Evolutionary conservation across 345 rosid genomes (phyloP).

Genomic region (Geranium brycei): DNA sequence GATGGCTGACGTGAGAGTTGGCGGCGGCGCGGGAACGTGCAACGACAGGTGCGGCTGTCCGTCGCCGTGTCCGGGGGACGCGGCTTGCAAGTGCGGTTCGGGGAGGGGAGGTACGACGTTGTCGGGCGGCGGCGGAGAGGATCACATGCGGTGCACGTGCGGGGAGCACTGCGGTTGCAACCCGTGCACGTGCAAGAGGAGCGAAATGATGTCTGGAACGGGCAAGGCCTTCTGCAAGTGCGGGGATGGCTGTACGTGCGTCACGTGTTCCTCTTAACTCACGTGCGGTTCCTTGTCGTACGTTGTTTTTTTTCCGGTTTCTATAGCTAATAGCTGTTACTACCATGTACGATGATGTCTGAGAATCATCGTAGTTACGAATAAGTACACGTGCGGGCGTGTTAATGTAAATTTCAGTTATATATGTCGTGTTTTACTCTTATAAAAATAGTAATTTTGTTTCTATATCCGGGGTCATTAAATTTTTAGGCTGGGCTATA

Average conservation of each 20-base stretch:
- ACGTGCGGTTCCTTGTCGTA: conserved; percentile 15
- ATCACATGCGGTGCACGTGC: conserved; percentile 34
- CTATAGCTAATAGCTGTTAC: conserved; percentile 4
- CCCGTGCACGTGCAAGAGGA: conserved; percentile 41
- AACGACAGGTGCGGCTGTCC: conserved; percentile 23
- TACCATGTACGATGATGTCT: too few species aligned
- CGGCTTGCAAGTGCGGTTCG: conserved; percentile 48
- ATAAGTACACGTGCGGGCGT: too few species aligned
- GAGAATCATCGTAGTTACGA: too few species aligned
- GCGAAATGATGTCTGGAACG: conserved; percentile 2
- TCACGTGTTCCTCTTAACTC: conserved; percentile 19
- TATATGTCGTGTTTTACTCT: too few species aligned
- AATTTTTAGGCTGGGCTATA: too few species aligned
- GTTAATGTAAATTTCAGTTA: too few species aligned
- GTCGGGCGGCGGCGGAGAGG: conserved; percentile 15
- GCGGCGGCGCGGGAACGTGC: conserved; percentile 10
- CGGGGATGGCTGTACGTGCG: conserved; percentile 26
- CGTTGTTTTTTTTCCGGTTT: conserved; percentile 34
- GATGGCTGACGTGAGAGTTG: conserved; percentile 15
- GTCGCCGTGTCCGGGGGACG: conserved; percentile 31
- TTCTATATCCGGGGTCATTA: too few species aligned
- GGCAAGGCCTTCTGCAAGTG: conserved; percentile 28
- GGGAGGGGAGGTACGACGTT: conserved; percentile 7
- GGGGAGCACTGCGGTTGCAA: conserved; percentile 56
- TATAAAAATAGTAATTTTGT: too few species aligned